A percentile compares a stretch with the other conserved stretches of the same genome.
These are phyloP conservation scores for Biscutella laevigata DNA, from an alignment of 441 rosid genomes.

Conservation along the genomic window DNA sequence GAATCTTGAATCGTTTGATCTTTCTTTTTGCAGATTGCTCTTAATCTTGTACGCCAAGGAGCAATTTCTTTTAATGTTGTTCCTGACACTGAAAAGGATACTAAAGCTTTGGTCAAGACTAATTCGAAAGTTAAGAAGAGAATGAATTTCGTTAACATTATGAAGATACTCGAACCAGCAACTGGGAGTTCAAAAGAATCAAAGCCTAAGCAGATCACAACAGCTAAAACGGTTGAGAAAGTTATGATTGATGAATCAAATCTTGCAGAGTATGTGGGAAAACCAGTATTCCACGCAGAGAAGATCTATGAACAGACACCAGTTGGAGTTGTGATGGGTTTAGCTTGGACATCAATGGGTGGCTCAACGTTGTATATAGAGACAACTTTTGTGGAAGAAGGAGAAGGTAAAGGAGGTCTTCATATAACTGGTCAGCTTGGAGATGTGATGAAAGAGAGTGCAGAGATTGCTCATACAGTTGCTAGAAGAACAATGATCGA, in stretches of 20 bases:
- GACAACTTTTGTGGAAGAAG: constrained; percentile 67
- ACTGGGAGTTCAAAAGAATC: not conserved
- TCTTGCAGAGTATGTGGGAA: constrained; percentile 70
- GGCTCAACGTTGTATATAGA: constrained; percentile 89
- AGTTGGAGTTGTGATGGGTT: constrained; percentile 91
- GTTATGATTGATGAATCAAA: constrained; percentile 50
- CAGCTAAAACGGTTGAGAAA: constrained; percentile 43
- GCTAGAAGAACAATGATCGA: constrained; percentile 54
- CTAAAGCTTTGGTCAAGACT: constrained; percentile 5
- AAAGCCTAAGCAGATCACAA: constrained; percentile 28
- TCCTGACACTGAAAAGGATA: constrained; percentile 15
- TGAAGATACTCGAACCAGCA: too few species aligned
- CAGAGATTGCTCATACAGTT: constrained; percentile 80
- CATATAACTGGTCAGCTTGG: constrained; percentile 78
- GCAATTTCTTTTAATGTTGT: constrained; percentile 32
- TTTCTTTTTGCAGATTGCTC: constrained; percentile 50
- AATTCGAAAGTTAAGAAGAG: too few species aligned
- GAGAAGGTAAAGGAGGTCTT: constrained; percentile 73
- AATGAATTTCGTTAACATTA: too few species aligned
- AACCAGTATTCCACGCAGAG: constrained; percentile 77
- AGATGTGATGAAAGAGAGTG: constrained; percentile 97
- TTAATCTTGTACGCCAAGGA: constrained; percentile 67
- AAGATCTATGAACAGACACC: constrained; percentile 78
- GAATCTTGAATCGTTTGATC: not conserved
- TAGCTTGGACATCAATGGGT: constrained; percentile 98